These are phyloP conservation scores for Xylariaceae sp. DNA, from an alignment of 2,329 filamentous ascomycete genomes.

Conservation along the genomic window DNA sequence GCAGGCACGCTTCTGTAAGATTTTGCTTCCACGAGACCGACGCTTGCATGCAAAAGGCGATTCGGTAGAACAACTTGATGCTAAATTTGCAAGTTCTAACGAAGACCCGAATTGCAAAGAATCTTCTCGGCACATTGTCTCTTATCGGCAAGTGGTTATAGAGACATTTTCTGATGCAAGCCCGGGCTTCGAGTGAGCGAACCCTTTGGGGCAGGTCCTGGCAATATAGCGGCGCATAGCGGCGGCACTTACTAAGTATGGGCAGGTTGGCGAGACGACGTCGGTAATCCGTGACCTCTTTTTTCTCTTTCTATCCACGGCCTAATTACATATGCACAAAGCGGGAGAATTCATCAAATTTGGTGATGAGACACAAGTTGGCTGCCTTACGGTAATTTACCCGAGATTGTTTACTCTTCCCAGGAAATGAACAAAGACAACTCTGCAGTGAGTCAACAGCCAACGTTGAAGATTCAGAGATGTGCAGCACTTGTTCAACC, in stretches of 20 bases:
- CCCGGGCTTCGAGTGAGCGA: too few relatives aligned
- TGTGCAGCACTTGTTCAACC: not conserved
- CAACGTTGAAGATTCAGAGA: not conserved
- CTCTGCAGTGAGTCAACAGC: not conserved
- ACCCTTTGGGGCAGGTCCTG: too few relatives aligned
- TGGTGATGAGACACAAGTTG: constrained; percentile 27
- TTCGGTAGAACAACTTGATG: too few relatives aligned
- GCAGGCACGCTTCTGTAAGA: not conserved
- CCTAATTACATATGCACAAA: not conserved
- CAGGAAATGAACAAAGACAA: constrained; percentile 1
- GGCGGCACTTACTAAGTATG: too few relatives aligned
- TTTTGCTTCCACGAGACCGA: not conserved
- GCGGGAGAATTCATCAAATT: constrained; percentile 26
- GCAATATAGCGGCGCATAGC: too few relatives aligned
- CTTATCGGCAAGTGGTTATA: too few relatives aligned
- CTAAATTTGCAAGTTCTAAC: too few relatives aligned
- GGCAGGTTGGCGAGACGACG: too few relatives aligned
- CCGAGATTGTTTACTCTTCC: constrained; percentile 18
- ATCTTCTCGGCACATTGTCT: too few relatives aligned
- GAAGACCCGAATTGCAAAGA: too few relatives aligned
- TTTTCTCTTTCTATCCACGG: not conserved
- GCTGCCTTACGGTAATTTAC: constrained; percentile 13
- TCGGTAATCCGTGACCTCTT: too few relatives aligned
- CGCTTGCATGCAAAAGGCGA: not conserved
- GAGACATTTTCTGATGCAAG: too few relatives aligned